Evolutionary conservation across 2,329 filamentous ascomycete species (phyloP), one percentile per base, ranked within the genome.

Genomic region (Metarhizium humberi): DNA sequence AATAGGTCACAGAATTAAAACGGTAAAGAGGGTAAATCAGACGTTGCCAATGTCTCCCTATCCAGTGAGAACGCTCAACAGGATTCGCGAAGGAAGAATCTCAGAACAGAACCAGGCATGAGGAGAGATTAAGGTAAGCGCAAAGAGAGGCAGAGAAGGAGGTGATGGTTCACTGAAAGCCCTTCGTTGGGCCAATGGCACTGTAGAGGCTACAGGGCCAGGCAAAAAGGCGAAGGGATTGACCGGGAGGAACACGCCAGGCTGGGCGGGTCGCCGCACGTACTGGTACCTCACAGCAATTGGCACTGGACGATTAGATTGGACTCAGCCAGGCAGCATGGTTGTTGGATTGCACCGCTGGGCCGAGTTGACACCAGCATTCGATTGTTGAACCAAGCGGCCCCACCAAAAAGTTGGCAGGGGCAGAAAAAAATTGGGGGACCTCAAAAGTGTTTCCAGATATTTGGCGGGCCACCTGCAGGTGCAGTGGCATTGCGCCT

Each of bases 321-420:
- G 32, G 38, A 55, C 50, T 53, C 18, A 60, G 61, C 62, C 60
- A 50, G 10, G 32, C 32, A 34, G 32, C 32, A 34, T 34, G 32
- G 32, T 34, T 34, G 32, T 34, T 34, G 50, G 54, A 54, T 10
- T 8, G 38, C 20, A 40, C 34, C 32, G 32, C 32, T 34, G 32
- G 32, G 32, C 6, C 32, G 32, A 34, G 32, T 34, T 34, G 32
- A 25, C 25, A 25, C 25, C 52, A 58, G 47, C 56, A 54, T 55
- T 64, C 61, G 66, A 69, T 69, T 69, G 67, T 70, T 70, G 67
- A 70, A 70, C 67, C 53, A 46, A 61, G 53, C 16, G 29, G 66
- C 60, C 67, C 67, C 67, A 70, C 67, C 63, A 64, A 60, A 64
- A 64, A 64, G 58, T 64, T 61, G 61, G 62, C 58, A 25, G 62